A percentile compares a stretch with the other conserved stretches of the same genome.
These are phyloP conservation scores for Polygonum aviculare DNA, from an alignment of 148 eudicot genomes.

Conservation along the genomic window DNA sequence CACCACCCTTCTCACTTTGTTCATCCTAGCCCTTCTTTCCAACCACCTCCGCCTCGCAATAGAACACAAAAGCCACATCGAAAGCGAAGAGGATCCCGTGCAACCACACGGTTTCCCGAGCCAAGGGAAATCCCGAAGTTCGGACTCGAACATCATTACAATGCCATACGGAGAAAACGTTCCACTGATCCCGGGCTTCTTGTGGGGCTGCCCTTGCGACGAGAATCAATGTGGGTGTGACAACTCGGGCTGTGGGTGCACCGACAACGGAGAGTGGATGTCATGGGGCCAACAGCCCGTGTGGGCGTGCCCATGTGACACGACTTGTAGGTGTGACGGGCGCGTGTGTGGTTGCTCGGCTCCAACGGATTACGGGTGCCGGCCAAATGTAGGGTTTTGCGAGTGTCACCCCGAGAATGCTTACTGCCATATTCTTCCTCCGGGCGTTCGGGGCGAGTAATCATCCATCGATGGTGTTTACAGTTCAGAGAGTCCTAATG, in stretches of 20 bases:
- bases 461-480: no score
- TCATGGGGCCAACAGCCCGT: neutral
- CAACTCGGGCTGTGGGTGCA: no score
- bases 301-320: neutral
- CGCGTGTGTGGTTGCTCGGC: neutral
- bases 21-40: neutral
- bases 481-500: no score
- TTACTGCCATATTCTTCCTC: neutral
- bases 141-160: neutral
- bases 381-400: neutral
- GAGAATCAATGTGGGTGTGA: no score
- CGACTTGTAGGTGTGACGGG: neutral
- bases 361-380: neutral
- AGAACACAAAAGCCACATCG: neutral
- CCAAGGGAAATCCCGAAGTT: neutral
- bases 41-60: neutral
- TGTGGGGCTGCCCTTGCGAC: neutral
- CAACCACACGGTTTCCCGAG: no score
- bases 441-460: no score
- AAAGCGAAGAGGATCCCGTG: no score
- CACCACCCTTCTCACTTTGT: neutral
- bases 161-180: neutral
- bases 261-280: neutral
- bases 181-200: neutral
- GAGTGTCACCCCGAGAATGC: neutral